These are phyloP conservation scores for Stagonosporopsis vannaccii DNA, from an alignment of 2,329 filamentous ascomycete species.

Conservation along the genomic window DNA sequence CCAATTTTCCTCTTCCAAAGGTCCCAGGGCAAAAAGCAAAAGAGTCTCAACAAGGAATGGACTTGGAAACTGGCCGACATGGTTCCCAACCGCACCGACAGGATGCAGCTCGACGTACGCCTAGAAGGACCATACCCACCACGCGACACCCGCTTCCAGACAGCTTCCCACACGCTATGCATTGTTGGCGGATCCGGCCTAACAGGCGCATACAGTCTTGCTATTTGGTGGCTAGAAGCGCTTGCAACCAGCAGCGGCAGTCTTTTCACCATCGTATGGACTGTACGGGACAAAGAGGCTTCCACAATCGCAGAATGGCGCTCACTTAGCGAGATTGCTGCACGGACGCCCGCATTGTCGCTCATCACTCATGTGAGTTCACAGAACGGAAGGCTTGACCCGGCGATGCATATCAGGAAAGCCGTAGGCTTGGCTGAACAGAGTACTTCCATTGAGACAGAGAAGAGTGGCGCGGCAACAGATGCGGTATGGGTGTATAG, in stretches of 20 bases:
- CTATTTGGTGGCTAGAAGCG: slow-evolving; percentile 4
- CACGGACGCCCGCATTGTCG: neutral
- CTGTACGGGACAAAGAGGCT: neutral
- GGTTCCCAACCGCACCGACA: neutral
- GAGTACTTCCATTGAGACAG: too few species aligned
- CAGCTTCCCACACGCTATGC: neutral
- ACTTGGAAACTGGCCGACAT: slow-evolving; percentile 3
- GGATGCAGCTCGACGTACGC: neutral
- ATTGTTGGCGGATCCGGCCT: slow-evolving; percentile 5
- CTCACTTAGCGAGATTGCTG: neutral
- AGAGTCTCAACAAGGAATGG: slow-evolving; percentile 6
- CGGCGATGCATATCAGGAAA: neutral
- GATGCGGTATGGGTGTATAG: slow-evolving; percentile 1
- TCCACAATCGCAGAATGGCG: slow-evolving; percentile 1
- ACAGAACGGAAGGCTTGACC: neutral
- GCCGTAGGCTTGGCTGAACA: too few species aligned
- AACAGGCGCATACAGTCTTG: slow-evolving; percentile 6
- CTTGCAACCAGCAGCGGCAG: neutral
- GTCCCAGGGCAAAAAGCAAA: slow-evolving; percentile 3
- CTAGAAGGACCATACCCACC: slow-evolving; percentile 7
- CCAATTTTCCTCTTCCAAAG: slow-evolving; percentile 3
- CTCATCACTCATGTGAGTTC: slow-evolving; percentile 4
- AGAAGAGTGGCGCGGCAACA: neutral
- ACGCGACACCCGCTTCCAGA: slow-evolving; percentile 1
- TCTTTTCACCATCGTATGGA: slow-evolving; percentile 2